Percentiles rank a stretch among this genome's conserved stretches.
Conservation (phyloP, 2,329 filamentous ascomycete species). For the Pestalotiopsis fici region DNA sequence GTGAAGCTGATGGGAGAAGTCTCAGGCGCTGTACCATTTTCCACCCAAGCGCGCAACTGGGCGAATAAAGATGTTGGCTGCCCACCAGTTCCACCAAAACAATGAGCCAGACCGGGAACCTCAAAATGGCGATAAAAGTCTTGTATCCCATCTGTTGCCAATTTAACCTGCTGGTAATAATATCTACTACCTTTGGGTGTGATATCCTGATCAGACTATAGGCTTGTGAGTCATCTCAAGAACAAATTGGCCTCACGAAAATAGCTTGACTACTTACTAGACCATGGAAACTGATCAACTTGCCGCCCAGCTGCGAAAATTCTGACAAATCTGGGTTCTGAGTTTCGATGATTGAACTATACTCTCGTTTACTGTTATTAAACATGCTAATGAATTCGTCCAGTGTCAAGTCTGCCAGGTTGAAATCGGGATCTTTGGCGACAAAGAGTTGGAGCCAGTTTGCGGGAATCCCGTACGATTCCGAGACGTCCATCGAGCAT, state of each 20-base stretch:
- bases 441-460: background rate
- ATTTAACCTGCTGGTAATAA: background rate
- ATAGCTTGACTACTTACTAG: background rate
- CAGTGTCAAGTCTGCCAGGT: background rate
- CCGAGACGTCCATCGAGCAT: background rate
- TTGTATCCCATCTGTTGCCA: background rate
- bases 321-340: background rate
- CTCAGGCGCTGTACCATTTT: slow-evolving; percentile 1
- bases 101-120: background rate
- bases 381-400: background rate
- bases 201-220: background rate
- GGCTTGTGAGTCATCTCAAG: too few relatives aligned
- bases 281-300: background rate
- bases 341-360: background rate
- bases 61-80: background rate
- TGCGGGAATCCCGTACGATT: background rate
- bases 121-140: background rate
- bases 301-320: background rate
- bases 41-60: background rate
- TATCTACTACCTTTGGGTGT: background rate
- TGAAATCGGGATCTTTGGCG: background rate
- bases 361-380: background rate
- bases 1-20: background rate
- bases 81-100: background rate
- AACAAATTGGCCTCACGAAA: background rate